These are phyloP conservation scores for Saccharomycopsis microspora DNA, from an alignment of 805 yeast genomes.

Conservation along the genomic window DNA sequence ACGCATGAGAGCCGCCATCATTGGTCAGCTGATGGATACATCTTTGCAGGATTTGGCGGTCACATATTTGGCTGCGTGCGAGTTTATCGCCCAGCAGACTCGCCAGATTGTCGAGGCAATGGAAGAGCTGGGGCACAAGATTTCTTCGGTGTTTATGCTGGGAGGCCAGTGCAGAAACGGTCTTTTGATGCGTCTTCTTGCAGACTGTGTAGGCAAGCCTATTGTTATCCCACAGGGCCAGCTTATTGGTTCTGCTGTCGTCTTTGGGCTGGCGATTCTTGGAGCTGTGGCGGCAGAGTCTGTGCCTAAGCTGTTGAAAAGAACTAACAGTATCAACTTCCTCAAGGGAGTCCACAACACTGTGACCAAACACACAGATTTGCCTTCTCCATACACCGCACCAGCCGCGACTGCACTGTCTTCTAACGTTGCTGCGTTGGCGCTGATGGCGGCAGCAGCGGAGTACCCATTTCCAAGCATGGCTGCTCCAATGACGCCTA, in stretches of 20 bases:
- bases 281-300: conserved; percentile 90
- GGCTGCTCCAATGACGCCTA: conserved; percentile 24
- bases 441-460: conserved; percentile 24
- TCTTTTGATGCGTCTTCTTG: conserved; percentile 76
- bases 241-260: conserved; percentile 94
- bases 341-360: conserved; percentile 8
- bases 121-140: conserved; percentile 67
- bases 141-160: conserved; percentile 72
- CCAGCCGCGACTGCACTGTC: conserved; percentile 69
- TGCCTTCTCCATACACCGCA: conserved; percentile 66
- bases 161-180: conserved; percentile 97
- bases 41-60: conserved; percentile 78
- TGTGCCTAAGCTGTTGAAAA: conserved; percentile 29
- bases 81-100: conserved; percentile 95
- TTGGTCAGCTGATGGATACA: conserved; percentile 87
- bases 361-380: conserved; percentile 20
- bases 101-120: conserved; percentile 86
- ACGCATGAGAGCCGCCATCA: conserved; percentile 80
- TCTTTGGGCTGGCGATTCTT: conserved; percentile 86
- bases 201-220: conserved; percentile 88
- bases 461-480: conserved; percentile 36
- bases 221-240: conserved; percentile 67
- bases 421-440: conserved; percentile 43
- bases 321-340: conserved; percentile 13
- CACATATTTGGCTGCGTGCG: conserved; percentile 87